A percentile compares a stretch with the other conserved stretches of the same genome.
These are phyloP conservation scores for Populus trichocarpa DNA, from an alignment of 441 rosid species.

Conservation along the genomic window DNA sequence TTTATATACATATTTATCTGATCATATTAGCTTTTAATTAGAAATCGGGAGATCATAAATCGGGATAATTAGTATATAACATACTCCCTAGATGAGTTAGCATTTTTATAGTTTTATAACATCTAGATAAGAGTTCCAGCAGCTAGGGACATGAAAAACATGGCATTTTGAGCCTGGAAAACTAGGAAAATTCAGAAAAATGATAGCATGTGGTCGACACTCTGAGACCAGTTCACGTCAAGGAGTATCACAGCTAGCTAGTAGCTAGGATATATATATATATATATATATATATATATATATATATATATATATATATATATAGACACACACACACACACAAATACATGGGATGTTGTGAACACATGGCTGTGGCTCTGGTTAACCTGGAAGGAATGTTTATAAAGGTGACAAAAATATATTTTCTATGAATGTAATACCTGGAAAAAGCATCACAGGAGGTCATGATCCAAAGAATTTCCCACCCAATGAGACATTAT, in stretches of 20 bases:
- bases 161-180: background rate
- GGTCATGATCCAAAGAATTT: background rate
- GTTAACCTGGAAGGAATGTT: background rate
- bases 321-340: no score
- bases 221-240: background rate
- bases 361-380: background rate
- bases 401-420: background rate
- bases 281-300: background rate
- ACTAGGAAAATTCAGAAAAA: background rate
- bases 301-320: background rate
- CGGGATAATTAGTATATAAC: no score
- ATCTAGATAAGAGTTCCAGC: background rate
- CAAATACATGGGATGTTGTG: background rate
- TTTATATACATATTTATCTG: no score
- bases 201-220: background rate
- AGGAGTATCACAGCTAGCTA: background rate
- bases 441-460: conserved; percentile 1
- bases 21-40: no score
- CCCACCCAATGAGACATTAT: background rate
- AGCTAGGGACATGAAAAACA: background rate
- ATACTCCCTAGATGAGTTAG: no score
- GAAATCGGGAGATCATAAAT: no score
- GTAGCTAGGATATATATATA: background rate
- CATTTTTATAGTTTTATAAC: no score
- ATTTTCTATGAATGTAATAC: background rate